Evolutionary conservation across 179 eudicot species (phyloP), one percentile per base, ranked within the genome.

Genomic region (Beta corolliflora): DNA sequence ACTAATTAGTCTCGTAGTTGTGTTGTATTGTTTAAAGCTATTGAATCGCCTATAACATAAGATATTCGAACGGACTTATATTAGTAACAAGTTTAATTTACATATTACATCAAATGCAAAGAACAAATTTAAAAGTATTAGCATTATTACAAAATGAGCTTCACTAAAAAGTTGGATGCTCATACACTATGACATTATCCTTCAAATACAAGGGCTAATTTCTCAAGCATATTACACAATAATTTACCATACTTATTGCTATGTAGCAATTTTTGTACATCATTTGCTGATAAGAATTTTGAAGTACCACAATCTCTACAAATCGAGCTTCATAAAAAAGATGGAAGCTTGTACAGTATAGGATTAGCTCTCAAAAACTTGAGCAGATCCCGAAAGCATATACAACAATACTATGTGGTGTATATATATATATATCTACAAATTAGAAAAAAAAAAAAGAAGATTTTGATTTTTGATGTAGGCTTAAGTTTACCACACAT

Each of bases 401-500:
- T 63, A 72, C 31, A 75, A 41, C 7, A 59, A 7, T 8, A 65
- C 23, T 23, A 25, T 23, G 18, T 67, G 19, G 73, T 68, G 50
- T 25, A 25, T 1, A n/a, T 36, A 31, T 72, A 54, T 36, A 23
- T 77, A 31, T 81, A 81, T 81, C 79, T 78, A 78, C 80, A 81
- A 0, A 70, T 48, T 23, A 66, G 1, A 13, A 63, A 50, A 60
- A 59, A 15, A 0, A 0, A 79, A 79, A 71, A 78, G n/a, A n/a
- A n/a, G n/a, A n/a, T n/a, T n/a, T n/a, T n/a, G n/a, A n/a, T n/a
- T 54, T 79, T 14, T 15, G 63, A 66, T 70, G 63, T 58, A 79
- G 1, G 80, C 61, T 71, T 16, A 65, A 56, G 48, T 68, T 78
- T 71, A 91, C 96, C 97, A 85, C 83, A 91, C 97, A 68, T 85